A percentile compares a stretch with the other conserved stretches of the same genome.
phyloP scores from a whole-genome alignment of 768 basidiomycete genomes.

The Serendipita sp. region DNA sequence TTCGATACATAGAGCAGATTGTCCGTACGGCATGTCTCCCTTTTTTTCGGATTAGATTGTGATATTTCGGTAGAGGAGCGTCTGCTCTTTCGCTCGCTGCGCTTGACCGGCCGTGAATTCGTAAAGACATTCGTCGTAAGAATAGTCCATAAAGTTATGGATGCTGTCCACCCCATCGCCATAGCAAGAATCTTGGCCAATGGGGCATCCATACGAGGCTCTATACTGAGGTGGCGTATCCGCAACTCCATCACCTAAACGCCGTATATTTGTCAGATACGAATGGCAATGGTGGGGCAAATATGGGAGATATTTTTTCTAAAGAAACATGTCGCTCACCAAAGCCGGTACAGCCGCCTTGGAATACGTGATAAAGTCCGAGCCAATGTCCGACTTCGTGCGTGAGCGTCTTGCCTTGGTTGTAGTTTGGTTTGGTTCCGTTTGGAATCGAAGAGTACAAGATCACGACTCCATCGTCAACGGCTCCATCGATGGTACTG shows the following conservation, averaged over 20 bases:
- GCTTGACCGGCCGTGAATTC: neutral
- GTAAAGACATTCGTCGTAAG: neutral
- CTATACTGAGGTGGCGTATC: conserved; percentile 16
- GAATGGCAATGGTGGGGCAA: no score
- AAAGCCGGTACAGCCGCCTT: conserved; percentile 13
- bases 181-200: conserved; percentile 20
- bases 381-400: conserved; percentile 16
- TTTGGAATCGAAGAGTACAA: conserved; percentile 6
- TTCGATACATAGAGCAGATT: no score
- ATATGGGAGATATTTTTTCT: no score
- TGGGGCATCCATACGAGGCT: conserved; percentile 21
- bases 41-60: no score
- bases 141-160: conserved; percentile 12
- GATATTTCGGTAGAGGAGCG: no score
- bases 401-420: conserved; percentile 8
- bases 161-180: conserved; percentile 11
- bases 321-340: neutral
- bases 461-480: conserved; percentile 25
- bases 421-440: neutral
- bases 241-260: conserved; percentile 11
- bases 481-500: conserved; percentile 9
- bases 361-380: conserved; percentile 10
- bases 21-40: no score
- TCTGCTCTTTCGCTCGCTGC: no score
- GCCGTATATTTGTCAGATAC: no score